Base-by-base conservation (phyloP, 2,329 filamentous ascomycete species). In the Colletotrichum trifolii region DNA sequence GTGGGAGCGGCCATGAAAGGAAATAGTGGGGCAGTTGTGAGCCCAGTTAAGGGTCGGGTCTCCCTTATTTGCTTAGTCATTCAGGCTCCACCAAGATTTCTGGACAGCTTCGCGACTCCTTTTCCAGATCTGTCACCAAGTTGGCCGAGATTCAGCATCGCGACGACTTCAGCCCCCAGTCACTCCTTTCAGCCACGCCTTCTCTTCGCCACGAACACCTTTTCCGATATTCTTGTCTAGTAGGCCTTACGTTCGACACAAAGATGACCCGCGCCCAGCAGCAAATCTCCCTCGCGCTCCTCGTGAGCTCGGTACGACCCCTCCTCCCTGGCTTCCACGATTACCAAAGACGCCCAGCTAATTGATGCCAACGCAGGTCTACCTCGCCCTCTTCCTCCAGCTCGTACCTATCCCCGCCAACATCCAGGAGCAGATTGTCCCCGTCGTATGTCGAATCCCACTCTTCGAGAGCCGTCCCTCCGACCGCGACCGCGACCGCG, bases 261-360 rank as follows among this genome's bases (percentile, higher is more conserved):
- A 89, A 70, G 69, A 98, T 98, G 96, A 97, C 96, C 71, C 93
- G 94, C 80, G 96, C 96, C 25, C 90, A 93, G 78, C 94, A 98
- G 80, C 95, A 93, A 69, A 90, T 97, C 76, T 97, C 94, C 67
- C 85, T 97, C 74, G 90, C 89, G 74, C 89, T 97, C 73, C 86
- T 97, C 72, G 87, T 96, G 79, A 93, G 92, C 73, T 97, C 94
- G 42, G 94, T 97, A 90, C 72, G 88, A 60, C 56, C 53, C 54
- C 55, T 53, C 33, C 36, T 47, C 47, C 53, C 42, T 57, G 36
- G 25, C 38, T 49, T 13, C 46, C 53, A 39, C 47, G 25, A 25
- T 25, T 25, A 25, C 33, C 59, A 34, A 12, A 6, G 17, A n/a
- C 33, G 39, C 7, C 15, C n/a, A 49, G 34, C 71, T 73, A 68